These are phyloP conservation scores for Rubus parviflorus DNA, from an alignment of 306 rosid species.

Conservation along the genomic window DNA sequence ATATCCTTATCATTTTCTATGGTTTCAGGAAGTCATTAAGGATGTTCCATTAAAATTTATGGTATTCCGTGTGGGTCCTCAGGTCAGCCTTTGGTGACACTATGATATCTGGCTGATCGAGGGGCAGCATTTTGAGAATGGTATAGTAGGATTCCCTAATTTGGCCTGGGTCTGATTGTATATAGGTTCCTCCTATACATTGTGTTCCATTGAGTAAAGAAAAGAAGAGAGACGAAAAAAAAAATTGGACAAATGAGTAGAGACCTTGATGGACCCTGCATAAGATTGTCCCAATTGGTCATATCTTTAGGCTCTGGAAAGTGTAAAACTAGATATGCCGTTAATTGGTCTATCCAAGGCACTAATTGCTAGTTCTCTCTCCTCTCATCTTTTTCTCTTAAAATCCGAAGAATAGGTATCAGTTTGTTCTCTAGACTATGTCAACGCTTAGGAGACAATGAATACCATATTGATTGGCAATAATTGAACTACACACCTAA, in stretches of 20 bases:
- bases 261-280: neutral
- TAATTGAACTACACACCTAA: neutral
- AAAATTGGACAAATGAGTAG: neutral
- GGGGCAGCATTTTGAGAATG: slow-evolving; percentile 18
- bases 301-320: neutral
- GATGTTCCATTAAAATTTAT: slow-evolving; percentile 16
- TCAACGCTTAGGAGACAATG: neutral
- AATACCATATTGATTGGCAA: neutral
- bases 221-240: neutral
- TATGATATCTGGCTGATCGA: slow-evolving; percentile 24
- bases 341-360: neutral
- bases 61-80: slow-evolving; percentile 14
- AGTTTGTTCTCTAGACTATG: neutral
- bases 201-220: neutral
- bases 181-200: neutral
- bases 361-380: neutral
- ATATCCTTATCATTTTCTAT: neutral
- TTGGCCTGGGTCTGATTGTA: slow-evolving; percentile 2
- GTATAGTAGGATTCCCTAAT: neutral
- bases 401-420: neutral
- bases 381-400: no score
- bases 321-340: neutral
- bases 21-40: slow-evolving; percentile 15
- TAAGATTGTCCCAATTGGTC: neutral
- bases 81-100: slow-evolving; percentile 25